Evolutionary conservation across 1,139 yeast species (phyloP).

Genomic region (Candida sp.): DNA sequence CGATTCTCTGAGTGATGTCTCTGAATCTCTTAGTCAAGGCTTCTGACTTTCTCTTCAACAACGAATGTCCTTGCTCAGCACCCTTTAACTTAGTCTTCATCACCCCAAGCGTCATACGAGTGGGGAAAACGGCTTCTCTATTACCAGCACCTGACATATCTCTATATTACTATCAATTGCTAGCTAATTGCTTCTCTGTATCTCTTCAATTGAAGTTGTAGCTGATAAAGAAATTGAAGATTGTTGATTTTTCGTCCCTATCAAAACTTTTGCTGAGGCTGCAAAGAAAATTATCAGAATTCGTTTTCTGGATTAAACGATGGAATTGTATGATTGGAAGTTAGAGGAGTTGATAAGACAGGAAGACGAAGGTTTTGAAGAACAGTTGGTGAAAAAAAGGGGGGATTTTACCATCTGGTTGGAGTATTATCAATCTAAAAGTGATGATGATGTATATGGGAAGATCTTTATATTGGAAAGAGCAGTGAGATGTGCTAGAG

Average conservation of each 20-base stretch:
- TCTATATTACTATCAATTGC: not conserved
- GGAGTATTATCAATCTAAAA: conserved; percentile 41
- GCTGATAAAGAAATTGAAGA: not conserved
- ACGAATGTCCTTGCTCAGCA: conserved; percentile 94
- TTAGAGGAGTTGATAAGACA: conserved; percentile 18
- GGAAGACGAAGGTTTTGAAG: conserved; percentile 44
- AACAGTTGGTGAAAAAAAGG: conserved; percentile 42
- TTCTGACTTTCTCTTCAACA: conserved; percentile 92
- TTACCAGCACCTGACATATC: conserved; percentile 47
- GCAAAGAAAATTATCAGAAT: not conserved
- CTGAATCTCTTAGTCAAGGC: conserved; percentile 95
- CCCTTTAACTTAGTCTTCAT: conserved; percentile 97
- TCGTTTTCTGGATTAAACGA: not conserved
- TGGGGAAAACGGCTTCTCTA: conserved; percentile 90
- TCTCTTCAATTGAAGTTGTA: not conserved
- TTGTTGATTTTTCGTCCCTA: not conserved
- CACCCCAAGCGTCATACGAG: conserved; percentile 93
- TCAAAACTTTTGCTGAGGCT: not conserved
- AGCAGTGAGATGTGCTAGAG: conserved; percentile 45
- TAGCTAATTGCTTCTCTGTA: not conserved
- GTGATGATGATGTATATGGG: conserved; percentile 16
- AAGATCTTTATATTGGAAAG: conserved; percentile 50
- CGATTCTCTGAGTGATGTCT: conserved; percentile 91
- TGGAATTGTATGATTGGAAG: conserved; percentile 7
- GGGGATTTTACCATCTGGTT: conserved; percentile 49